Percentiles rank a stretch among this genome's conserved stretches.
Conservation (phyloP, 2,329 filamentous ascomycete species). For the Ascochyta clinopodiicola region DNA sequence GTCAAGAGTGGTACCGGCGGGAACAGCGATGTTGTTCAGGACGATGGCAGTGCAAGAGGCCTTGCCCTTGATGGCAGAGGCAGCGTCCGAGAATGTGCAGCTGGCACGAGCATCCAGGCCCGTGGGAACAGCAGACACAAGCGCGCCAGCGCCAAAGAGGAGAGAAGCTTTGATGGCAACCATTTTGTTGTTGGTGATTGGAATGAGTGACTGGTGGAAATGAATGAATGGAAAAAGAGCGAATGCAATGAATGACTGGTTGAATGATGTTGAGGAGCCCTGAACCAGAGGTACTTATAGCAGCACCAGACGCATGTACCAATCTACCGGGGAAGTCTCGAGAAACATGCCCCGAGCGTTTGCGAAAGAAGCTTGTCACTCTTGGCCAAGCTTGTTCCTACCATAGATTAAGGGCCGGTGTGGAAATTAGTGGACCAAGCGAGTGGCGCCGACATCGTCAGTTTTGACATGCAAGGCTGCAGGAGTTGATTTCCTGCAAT, state of each 20-base stretch:
- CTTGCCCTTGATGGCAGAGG: conserved; percentile 57
- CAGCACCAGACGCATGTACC: not conserved
- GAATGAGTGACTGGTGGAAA: conserved; percentile 12
- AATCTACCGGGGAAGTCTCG: not conserved
- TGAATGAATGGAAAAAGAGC: not conserved
- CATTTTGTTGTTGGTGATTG: conserved; percentile 22
- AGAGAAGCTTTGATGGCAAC: conserved; percentile 31
- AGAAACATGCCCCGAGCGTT: conserved; percentile 9
- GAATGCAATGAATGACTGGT: conserved; percentile 20
- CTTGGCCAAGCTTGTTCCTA: conserved; percentile 37
- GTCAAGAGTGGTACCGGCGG: conserved; percentile 65
- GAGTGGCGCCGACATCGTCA: conserved; percentile 12
- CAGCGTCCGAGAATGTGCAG: conserved; percentile 64
- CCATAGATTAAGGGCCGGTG: conserved; percentile 28
- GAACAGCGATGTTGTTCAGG: conserved; percentile 62
- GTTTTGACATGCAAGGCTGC: not conserved
- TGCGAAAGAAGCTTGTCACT: conserved; percentile 31
- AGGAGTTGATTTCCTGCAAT: conserved; percentile 2
- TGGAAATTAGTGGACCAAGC: conserved; percentile 21
- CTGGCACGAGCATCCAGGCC: conserved; percentile 40
- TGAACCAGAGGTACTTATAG: conserved; percentile 25
- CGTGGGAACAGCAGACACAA: conserved; percentile 40
- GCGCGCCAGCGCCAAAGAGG: conserved; percentile 37
- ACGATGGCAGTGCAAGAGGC: conserved; percentile 61
- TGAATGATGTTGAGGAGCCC: conserved; percentile 3